Conservation (phyloP, 768 basidiomycete genomes). For the Holtermanniella nyarrowii region DNA sequence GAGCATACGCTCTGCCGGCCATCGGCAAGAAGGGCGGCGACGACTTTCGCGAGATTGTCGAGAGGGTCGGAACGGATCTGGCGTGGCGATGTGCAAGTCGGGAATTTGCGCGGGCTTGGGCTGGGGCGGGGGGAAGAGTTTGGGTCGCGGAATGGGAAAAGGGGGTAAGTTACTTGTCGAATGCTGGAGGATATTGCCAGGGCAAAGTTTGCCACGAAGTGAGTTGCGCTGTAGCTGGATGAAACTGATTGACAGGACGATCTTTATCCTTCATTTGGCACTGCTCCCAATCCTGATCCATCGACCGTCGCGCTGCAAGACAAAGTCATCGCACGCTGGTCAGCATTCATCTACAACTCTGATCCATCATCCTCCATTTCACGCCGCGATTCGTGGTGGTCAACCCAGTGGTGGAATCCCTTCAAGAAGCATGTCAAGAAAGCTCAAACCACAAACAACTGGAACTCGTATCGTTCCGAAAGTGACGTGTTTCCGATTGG, state of each 20-base stretch:
- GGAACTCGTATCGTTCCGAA: constrained; percentile 12
- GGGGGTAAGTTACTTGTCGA: constrained; percentile 22
- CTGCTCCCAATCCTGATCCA: constrained; percentile 3
- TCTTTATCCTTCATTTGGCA: constrained; percentile 23
- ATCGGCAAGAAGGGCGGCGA: neutral
- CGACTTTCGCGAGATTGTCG: constrained; percentile 19
- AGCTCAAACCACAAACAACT: constrained; percentile 8
- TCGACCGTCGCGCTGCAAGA: constrained; percentile 3
- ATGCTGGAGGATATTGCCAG: constrained; percentile 18
- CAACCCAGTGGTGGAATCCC: neutral
- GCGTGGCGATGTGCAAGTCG: constrained; percentile 26
- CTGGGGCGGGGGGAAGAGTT: constrained; percentile 20
- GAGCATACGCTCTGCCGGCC: constrained; percentile 13
- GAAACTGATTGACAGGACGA: constrained; percentile 17
- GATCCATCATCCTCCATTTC: too few relatives aligned
- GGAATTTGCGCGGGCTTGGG: constrained; percentile 21
- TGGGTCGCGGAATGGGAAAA: constrained; percentile 33
- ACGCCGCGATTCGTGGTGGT: too few relatives aligned
- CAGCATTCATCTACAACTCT: neutral
- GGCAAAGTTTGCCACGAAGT: constrained; percentile 35
- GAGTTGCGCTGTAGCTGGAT: neutral
- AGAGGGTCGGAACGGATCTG: constrained; percentile 22
- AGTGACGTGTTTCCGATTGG: constrained; percentile 11
- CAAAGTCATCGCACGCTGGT: neutral
- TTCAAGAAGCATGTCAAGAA: constrained; percentile 4